Base-by-base conservation (phyloP, 495 filamentous ascomycete species). In the Podospora pseudopauciseta region DNA sequence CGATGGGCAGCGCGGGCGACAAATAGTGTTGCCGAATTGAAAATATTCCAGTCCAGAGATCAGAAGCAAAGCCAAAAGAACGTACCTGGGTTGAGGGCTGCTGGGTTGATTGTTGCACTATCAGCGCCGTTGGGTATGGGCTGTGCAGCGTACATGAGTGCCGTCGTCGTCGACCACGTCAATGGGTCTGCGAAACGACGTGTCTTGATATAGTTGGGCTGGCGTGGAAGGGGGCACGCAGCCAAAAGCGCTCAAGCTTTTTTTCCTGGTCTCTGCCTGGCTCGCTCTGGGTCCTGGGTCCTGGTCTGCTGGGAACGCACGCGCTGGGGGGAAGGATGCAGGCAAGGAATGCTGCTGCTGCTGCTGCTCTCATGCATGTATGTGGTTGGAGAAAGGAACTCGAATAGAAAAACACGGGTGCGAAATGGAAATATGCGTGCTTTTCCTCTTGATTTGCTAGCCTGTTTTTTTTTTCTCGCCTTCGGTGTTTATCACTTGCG, bases 141-240 rank as follows among this genome's bases (percentile, higher is more conserved):
- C 77, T 79, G 82, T 80, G 82, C 79, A 79, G 82, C 80, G 81
- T 85, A 85, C 82, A 85, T 85, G 78, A 80, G 81, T 70, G 72
- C 72, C 74, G 75, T 71, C 76, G 76, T 78, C 75, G 74, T 73
- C 71, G 72, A 79, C 72, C 76, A 77, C 76, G 76, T 75, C 74
- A 73, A 77, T 75, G 74, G 75, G 73, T 79, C 76, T 81, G 80
- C 80, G 80, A 80, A 83, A 80, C 81, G 80, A 84, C 81, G 82
- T 84, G 81, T 84, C 82, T 82, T 82, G 82, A 84, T 83, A 82
- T 82, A 82, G 82, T 83, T 84, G 82, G 81, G 78, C 73, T 83
- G 77, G 71, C 71, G 67, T 66, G 66, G 70, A 74, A 72, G 77
- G 76, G 75, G 75, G 67, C 67, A 72, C 71, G 73, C 75, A 71